Evolutionary conservation across 352 stramenopile species (phyloP), one percentile per base, ranked within the genome.

Genomic region (Pythium rishiriense): DNA sequence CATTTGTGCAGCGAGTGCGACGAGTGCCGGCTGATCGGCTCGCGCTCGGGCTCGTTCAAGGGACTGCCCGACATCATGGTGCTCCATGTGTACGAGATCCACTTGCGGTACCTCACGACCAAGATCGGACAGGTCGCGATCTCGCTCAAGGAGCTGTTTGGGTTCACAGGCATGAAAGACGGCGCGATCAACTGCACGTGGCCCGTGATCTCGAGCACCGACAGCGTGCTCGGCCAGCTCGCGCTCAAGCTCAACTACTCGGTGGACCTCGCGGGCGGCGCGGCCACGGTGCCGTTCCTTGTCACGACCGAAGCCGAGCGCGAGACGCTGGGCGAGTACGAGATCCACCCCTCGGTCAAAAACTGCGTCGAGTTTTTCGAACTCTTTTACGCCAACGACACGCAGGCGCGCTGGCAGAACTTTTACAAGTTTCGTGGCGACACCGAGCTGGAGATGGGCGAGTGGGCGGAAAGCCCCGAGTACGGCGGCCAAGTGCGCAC

Each of bases 51-150:
- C 33, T 76, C 72, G 11, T 94, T 93, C 63, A 87, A 78, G 21
- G 86, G 83, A 0, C 59, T 94, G 6, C 86, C 86, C 1, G 86
- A 94, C 47, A 83, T 93, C 17, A 82, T 94, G 66, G 78, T 94
- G 48, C 62, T 94, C 11, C 82, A 93, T 57, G 79, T 94, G 47
- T 90, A 93, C 66, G 86, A 94, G 62, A 88, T 93, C 48, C 82
- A 90, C 47, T 68, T 94, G 69, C 83, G 83, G 42, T 91, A 90
- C 48, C 69, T 93, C 0, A 94, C 83, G 10, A 94, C 86, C 42
- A 94, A 94, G 67, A 89, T 94, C 29, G 86, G 86, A 21, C 81
- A 90, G 54, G 76, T 89, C 0, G 79, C 84, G 8, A 68, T 94
- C 29, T 93, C 83, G 25, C 69, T 94, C 24, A 78, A 81, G 19